Evolutionary conservation across 2,329 filamentous ascomycete genomes (phyloP), one percentile per base, ranked within the genome.

Genomic region (Aspergillus melleus): DNA sequence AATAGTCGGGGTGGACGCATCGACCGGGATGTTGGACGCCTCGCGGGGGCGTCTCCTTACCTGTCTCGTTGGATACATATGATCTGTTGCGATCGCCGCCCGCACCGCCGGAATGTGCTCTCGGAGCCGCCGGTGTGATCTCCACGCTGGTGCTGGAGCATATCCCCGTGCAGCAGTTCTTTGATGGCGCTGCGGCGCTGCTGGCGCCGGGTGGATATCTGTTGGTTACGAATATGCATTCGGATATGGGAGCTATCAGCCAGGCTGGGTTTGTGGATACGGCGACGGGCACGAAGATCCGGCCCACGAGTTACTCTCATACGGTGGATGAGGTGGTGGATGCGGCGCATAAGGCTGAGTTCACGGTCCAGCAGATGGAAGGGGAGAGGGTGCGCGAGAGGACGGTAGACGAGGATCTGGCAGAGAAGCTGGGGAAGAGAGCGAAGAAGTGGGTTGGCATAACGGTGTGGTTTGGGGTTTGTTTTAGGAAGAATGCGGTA

Each of bases 191-290:
- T 0, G 66, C 76, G 1, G 64, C 66, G 11, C 72, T 84, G 1
- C 70, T 89, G 16, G 66, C 64, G 2, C 74, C 76, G 0, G 79
- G 79, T 0, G 86, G 83, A 0, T 72, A 81, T 52, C 73, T 87
- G 5, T 74, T 89, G 10, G 67, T 89, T n/a, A 89, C 86, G 0
- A 89, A 89, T 66, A 90, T 90, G 87, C 87, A 90, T 69, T 73
- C 80, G 1, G 83, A 88, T 3, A 89, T 89, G 86, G 86, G 86
- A 1, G 62, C 63, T 14, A 77, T 81, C 16, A 83, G 81, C 26
- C 85, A 87, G 67, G 87, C 87, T 0, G 87, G 87, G 0, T 89
- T 90, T 66, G 77, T 85, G 12, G 84, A 86, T 68, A 71, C 71
- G 6, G 73, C 72, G 19, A 80, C 80, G 1, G 82, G 81, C 4